phyloP scores from a whole-genome alignment of 176 grass and related monocot species.

The Carex littledalei region DNA sequence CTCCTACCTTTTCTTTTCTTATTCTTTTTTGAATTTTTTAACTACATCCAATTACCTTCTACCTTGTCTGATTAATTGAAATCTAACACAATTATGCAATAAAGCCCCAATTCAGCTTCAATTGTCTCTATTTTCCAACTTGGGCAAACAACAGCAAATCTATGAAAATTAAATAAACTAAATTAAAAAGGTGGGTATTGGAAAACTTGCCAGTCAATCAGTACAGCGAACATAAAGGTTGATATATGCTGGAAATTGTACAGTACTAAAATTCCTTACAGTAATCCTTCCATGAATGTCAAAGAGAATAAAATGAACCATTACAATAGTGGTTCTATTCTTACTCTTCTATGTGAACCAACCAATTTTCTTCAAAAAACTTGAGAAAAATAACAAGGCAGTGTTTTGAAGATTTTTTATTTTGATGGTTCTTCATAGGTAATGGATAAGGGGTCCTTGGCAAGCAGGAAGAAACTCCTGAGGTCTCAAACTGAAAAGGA shows the following conservation, averaged over 20 bases:
- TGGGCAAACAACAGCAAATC: not conserved
- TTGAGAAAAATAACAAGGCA: not conserved
- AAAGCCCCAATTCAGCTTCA: not conserved
- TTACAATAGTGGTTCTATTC: not conserved
- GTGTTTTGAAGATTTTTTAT: no score
- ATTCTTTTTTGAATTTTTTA: no score
- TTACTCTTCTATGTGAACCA: not conserved
- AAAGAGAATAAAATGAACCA: not conserved
- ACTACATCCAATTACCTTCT: no score
- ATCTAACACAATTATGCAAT: not conserved
- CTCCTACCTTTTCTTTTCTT: no score
- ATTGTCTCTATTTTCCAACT: not conserved
- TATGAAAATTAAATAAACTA: not conserved
- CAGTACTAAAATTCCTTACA: not conserved
- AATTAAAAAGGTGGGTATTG: not conserved
- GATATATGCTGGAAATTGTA: not conserved
- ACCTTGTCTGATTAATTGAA: not conserved
- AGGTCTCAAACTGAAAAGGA: slow-evolving; percentile 80
- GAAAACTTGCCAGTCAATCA: not conserved
- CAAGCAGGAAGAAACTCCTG: slow-evolving; percentile 67
- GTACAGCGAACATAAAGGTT: not conserved
- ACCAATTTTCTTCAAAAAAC: not conserved
- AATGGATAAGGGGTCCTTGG: slow-evolving; percentile 68
- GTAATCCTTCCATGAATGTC: not conserved
- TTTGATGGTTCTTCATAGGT: slow-evolving; percentile 6